A percentile compares a stretch with the other conserved stretches of the same genome.
Conservation (phyloP, 768 basidiomycete species). For the Lentinula edodes region DNA sequence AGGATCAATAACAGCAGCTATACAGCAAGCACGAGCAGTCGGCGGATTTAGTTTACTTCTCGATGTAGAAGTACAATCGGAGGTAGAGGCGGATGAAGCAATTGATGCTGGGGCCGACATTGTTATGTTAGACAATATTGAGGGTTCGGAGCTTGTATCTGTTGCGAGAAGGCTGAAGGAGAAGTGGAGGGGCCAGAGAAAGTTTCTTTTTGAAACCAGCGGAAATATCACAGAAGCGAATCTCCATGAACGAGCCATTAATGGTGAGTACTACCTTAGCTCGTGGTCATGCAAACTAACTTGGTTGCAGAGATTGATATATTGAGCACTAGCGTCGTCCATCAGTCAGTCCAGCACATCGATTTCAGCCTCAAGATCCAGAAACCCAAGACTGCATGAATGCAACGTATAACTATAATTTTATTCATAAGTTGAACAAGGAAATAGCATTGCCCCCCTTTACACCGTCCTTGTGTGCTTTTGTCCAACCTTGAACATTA, state of each 20-base stretch:
- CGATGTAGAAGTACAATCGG: slow-evolving; percentile 88
- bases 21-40: slow-evolving; percentile 78
- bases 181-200: slow-evolving; percentile 75
- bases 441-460: slow-evolving; percentile 68
- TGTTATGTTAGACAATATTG: slow-evolving; percentile 93
- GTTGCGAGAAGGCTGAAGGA: slow-evolving; percentile 70
- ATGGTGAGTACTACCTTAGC: slow-evolving; percentile 46
- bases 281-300: neutral
- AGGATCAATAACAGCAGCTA: slow-evolving; percentile 90
- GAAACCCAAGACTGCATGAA: slow-evolving; percentile 35
- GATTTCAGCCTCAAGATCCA: slow-evolving; percentile 98
- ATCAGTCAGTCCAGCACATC: slow-evolving; percentile 89
- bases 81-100: slow-evolving; percentile 94
- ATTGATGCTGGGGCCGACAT: slow-evolving; percentile 94
- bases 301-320: slow-evolving; percentile 79
- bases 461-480: slow-evolving; percentile 57
- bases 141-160: slow-evolving; percentile 62
- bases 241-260: slow-evolving; percentile 71
- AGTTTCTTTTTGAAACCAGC: slow-evolving; percentile 89
- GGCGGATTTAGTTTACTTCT: slow-evolving; percentile 90
- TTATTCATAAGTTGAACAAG: slow-evolving; percentile 49
- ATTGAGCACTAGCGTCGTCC: slow-evolving; percentile 83
- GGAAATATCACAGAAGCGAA: slow-evolving; percentile 93
- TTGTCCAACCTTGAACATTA: slow-evolving; percentile 53
- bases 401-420: neutral